Evolutionary conservation across 2,329 filamentous ascomycete genomes (phyloP).

Genomic region (Ceratocystiopsis sp.): DNA sequence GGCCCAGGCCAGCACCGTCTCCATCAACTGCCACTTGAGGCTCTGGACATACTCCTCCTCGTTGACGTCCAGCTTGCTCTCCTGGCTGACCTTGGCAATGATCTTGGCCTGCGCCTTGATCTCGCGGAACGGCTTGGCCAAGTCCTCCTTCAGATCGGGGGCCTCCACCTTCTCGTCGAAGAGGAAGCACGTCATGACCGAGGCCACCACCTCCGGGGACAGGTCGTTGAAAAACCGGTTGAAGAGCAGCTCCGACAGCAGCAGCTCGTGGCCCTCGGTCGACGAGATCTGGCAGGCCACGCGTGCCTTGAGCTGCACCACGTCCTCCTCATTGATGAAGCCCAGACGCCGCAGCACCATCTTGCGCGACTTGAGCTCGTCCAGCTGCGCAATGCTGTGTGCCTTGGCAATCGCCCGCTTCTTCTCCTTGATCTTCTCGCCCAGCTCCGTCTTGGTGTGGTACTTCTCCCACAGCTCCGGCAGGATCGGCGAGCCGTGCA

Average conservation of each 20-base stretch:
- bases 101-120: constrained; percentile 75
- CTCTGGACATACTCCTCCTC: constrained; percentile 84
- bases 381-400: constrained; percentile 77
- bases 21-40: constrained; percentile 93
- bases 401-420: constrained; percentile 79
- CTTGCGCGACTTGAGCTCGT: constrained; percentile 92
- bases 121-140: constrained; percentile 71
- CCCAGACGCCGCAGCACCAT: constrained; percentile 83
- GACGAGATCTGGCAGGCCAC: constrained; percentile 97
- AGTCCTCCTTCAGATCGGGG: constrained; percentile 59
- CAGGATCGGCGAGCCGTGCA: constrained; percentile 78
- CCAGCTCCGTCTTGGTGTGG: constrained; percentile 57
- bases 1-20: constrained; percentile 84
- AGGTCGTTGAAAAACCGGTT: constrained; percentile 97
- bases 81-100: constrained; percentile 83
- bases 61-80: constrained; percentile 86
- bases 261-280: constrained; percentile 73
- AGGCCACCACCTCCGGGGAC: constrained; percentile 69
- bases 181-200: constrained; percentile 83
- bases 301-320: constrained; percentile 90
- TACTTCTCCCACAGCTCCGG: constrained; percentile 79
- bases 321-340: constrained; percentile 90
- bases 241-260: constrained; percentile 85
- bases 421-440: constrained; percentile 65
- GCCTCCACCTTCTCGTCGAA: constrained; percentile 92